Evolutionary conservation across 768 basidiomycete species (phyloP), one percentile per base, ranked within the genome.

Genomic region (Rhizopogon vinicolor): DNA sequence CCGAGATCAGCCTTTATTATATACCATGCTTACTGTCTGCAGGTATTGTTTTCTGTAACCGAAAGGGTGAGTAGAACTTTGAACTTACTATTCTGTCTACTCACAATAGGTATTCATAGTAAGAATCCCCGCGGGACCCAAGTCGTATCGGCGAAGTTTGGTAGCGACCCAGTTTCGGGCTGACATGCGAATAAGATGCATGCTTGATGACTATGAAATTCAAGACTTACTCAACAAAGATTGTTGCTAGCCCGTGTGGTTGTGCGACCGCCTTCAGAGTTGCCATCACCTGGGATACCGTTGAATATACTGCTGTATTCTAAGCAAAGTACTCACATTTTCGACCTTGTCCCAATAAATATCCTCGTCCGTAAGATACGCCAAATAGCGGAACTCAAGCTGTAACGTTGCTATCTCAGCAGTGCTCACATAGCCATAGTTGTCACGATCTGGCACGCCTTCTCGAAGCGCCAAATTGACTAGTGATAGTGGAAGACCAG

Each of bases 91-190:
- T 19, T 14, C 13, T 31, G 35, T 22, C 39, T 9, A 69, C 82
- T 73, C 58, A 90, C 88, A 94, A 65, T 14, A 93, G 71, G 65
- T 95, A 93, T 68, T 96, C 95, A 65, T 97, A 98, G 72, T 86
- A 98, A 2, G 91, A 93, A 68, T 98, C 95, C 31, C 88, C 95
- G 42, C 93, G 80, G 35, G 93, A 93, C 28, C 95, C 95, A 19
- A 98, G 80, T 12, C 94, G 85, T 58, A 98, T 89, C 16, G 88
- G 81, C 12, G 89, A 85, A 25, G 82, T 72, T 18, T 84, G 69
- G 58, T 84, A 87, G 52, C 69, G 73, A 18, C 86, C 85, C 43
- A 65, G 73, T 31, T 72, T 53, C 0, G 81, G 75, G 28, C 86
- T 86, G 57, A 35, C 16, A 63, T 31, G 67, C 58, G 40, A 44